Conservation (phyloP, 2,329 filamentous ascomycete genomes). For the Diaporthe humulicola region DNA sequence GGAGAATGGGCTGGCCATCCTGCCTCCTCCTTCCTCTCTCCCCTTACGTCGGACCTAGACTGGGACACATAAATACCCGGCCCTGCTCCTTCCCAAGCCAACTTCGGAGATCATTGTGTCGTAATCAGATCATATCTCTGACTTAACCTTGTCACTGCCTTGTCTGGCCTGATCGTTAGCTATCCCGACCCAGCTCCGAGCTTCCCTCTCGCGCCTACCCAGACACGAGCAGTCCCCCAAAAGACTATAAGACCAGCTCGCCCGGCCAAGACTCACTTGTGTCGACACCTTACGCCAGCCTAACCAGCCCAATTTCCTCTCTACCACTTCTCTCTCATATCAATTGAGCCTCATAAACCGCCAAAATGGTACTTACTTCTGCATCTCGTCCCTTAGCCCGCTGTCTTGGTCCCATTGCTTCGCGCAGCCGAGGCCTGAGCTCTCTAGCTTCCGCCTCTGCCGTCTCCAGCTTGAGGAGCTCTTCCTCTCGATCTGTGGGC, state of each 20-base stretch:
- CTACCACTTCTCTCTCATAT: not conserved
- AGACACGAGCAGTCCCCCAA: not conserved
- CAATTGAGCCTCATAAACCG: conserved; percentile 29
- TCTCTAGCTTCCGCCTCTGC: conserved; percentile 36
- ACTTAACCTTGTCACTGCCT: conserved; percentile 11
- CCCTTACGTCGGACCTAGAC: not conserved
- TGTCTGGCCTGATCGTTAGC: conserved; percentile 8
- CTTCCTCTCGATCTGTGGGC: conserved; percentile 28
- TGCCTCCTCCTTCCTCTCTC: not conserved
- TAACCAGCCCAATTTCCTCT: not conserved
- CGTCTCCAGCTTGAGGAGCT: conserved; percentile 35
- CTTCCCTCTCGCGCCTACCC: not conserved
- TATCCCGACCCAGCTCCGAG: conserved; percentile 29
- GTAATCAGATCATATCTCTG: conserved; percentile 15
- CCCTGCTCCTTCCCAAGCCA: conserved; percentile 27
- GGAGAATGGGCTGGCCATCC: not conserved
- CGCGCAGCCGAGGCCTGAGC: conserved; percentile 42
- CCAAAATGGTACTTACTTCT: conserved; percentile 44
- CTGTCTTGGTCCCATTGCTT: conserved; percentile 41
- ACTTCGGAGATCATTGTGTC: not conserved
- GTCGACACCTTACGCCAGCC: not conserved
- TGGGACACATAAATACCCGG: conserved; percentile 36
- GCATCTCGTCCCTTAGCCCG: conserved; percentile 42
- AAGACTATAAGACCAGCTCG: conserved; percentile 32
- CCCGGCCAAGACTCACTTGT: not conserved